Evolutionary conservation across 129 eudicot species (phyloP).

Genomic region (carrot (Daucus carota)): DNA sequence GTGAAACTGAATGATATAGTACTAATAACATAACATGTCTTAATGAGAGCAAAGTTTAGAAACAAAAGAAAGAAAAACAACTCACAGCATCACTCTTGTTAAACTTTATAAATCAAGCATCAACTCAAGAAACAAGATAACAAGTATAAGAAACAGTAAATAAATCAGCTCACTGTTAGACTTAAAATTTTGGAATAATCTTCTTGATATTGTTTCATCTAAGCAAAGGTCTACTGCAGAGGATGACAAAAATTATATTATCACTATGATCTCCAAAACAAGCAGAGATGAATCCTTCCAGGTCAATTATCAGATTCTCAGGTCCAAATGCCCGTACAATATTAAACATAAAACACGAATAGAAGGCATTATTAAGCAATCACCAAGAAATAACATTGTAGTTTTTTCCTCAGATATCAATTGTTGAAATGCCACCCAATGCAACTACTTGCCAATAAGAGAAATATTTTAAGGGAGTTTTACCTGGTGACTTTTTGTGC

Average conservation of each 20-base stretch:
- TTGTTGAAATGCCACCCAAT: neutral
- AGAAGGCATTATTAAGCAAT: neutral
- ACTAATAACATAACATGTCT: neutral
- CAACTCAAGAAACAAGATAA: neutral
- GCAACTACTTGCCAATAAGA: neutral
- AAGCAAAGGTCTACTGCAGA: neutral
- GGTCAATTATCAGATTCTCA: neutral
- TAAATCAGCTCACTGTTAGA: neutral
- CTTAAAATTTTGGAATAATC: neutral
- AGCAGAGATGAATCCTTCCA: neutral
- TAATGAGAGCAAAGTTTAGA: neutral
- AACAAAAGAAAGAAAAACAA: neutral
- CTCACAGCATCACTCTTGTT: neutral
- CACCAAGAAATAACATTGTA: neutral
- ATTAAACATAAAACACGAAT: neutral
- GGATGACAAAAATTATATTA: neutral
- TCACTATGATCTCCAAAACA: neutral
- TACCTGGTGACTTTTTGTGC: slow-evolving; percentile 91
- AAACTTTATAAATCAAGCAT: neutral
- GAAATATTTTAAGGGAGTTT: neutral
- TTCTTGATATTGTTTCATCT: neutral
- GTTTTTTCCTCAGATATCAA: neutral
- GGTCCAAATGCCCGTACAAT: neutral
- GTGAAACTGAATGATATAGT: neutral
- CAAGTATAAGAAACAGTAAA: neutral